Evolutionary conservation across 2,329 filamentous ascomycete genomes (phyloP).

Genomic region (Coniochaeta hoffmannii): DNA sequence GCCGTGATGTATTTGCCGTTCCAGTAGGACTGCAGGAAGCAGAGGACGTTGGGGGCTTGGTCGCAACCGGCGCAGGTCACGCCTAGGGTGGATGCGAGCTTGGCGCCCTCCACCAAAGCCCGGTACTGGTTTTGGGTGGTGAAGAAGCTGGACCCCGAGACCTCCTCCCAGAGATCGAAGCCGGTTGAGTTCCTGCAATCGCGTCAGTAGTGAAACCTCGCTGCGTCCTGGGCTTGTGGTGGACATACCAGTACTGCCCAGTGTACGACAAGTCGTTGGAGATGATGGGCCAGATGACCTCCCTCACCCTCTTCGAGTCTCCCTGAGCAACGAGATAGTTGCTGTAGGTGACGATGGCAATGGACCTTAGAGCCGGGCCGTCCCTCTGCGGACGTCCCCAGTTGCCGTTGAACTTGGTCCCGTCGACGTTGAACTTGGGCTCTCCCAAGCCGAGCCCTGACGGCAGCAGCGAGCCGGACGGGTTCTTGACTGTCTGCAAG

Average conservation of each 20-base stretch:
- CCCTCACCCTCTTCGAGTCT: conserved; percentile 44
- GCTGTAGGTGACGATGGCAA: conserved; percentile 62
- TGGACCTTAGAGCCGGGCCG: conserved; percentile 70
- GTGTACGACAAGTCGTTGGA: conserved; percentile 70
- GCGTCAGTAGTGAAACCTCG: not conserved
- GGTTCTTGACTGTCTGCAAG: conserved; percentile 60
- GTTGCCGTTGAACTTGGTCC: conserved; percentile 52
- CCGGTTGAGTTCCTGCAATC: conserved; percentile 41
- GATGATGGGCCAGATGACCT: conserved; percentile 63
- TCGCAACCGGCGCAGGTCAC: conserved; percentile 41
- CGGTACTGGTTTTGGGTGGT: conserved; percentile 66
- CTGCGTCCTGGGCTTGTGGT: no score
- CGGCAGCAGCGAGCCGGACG: conserved; percentile 48
- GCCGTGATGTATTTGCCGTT: conserved; percentile 45
- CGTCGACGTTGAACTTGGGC: conserved; percentile 63
- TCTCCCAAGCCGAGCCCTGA: conserved; percentile 56
- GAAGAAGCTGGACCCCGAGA: conserved; percentile 70
- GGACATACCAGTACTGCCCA: conserved; percentile 55
- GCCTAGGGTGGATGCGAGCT: conserved; percentile 41
- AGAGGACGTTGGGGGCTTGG: conserved; percentile 60
- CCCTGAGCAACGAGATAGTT: conserved; percentile 63
- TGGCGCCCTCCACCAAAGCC: conserved; percentile 34
- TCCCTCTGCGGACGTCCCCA: conserved; percentile 76
- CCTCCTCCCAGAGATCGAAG: conserved; percentile 80
- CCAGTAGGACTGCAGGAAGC: conserved; percentile 58